Base-by-base conservation (phyloP, 169 alveolate species). In the Besnoitia besnoiti region DNA sequence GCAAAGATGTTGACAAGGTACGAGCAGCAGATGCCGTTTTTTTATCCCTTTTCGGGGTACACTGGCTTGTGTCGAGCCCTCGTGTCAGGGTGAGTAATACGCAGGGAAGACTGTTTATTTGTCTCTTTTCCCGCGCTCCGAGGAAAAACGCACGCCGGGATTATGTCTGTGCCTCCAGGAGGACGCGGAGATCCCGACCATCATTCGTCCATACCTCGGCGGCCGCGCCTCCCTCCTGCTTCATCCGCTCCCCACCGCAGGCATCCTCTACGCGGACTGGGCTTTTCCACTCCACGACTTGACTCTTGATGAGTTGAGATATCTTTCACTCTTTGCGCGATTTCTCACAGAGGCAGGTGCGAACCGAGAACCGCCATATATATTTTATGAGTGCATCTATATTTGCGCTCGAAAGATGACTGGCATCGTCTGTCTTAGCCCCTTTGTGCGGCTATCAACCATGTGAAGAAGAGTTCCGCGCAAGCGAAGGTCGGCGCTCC, bases 141-240 rank as follows among this genome's bases (percentile, higher is more conserved):
- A n/a, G n/a, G n/a, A n/a, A n/a, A n/a, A n/a, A n/a, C n/a, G n/a
- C n/a, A n/a, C n/a, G n/a, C n/a, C n/a, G 30, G 3, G 67, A 55
- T 16, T 55, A 5, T 5, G 12, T 55, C 67, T 8, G 30, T 55
- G 55, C 67, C 3, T 55, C 3, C 67, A 55, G 67, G 67, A 55
- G 24, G 67, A n/a, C 67, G 90, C 80, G 35, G 95, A 85, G 55
- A 75, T 92, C 49, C 95, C 95, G 47, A 85, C 88, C n/a, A 4
- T 37, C 8, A 61, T 55, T 51, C 30, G 19, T 14, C 8, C 75
- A 59, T 10, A 16, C 39, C 39, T 24, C 35, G 75, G 77, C 40
- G 77, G 73, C 24, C 90, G 51, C 4, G 93, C 87, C 24, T 27
- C 59, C n/a, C 24, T 92, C 14, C 39, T 92, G 21, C 44, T 49